Conservation (phyloP, 108 stramenopile genomes). For the Nitzschia sp. region DNA sequence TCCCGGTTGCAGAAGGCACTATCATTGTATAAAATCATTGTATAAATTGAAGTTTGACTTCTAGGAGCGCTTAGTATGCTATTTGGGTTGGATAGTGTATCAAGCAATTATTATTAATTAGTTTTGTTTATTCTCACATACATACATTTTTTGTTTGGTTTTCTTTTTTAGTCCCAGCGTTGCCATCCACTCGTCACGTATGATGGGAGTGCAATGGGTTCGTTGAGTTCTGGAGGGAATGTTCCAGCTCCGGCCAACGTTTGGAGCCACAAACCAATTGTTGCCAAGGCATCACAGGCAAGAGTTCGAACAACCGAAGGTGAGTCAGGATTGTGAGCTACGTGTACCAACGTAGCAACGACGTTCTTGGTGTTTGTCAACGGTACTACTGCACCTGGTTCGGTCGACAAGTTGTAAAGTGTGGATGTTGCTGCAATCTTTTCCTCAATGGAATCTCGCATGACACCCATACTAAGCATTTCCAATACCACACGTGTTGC, state of each 20-base stretch:
- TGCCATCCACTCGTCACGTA: constrained; percentile 76
- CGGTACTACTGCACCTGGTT: constrained; percentile 75
- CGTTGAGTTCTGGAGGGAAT: constrained; percentile 53
- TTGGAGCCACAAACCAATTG: constrained; percentile 81
- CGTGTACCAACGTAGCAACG: constrained; percentile 73
- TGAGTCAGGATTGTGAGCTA: constrained; percentile 69
- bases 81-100: neutral
- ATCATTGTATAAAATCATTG: too few relatives aligned
- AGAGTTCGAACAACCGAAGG: constrained; percentile 50
- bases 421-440: constrained; percentile 67
- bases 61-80: neutral
- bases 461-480: constrained; percentile 58
- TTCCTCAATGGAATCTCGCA: constrained; percentile 64
- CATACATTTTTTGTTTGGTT: too few relatives aligned
- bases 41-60: neutral
- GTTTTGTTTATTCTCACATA: too few relatives aligned
- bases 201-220: constrained; percentile 61
- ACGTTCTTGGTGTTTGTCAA: constrained; percentile 81
- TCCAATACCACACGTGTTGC: constrained; percentile 52
- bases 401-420: constrained; percentile 77
- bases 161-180: constrained; percentile 55
- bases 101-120: too few relatives aligned
- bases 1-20: neutral
- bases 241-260: constrained; percentile 72
- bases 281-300: constrained; percentile 78